Evolutionary conservation across 306 rosid genomes (phyloP), one percentile per base, ranked within the genome.

Genomic region (Fagus crenata): DNA sequence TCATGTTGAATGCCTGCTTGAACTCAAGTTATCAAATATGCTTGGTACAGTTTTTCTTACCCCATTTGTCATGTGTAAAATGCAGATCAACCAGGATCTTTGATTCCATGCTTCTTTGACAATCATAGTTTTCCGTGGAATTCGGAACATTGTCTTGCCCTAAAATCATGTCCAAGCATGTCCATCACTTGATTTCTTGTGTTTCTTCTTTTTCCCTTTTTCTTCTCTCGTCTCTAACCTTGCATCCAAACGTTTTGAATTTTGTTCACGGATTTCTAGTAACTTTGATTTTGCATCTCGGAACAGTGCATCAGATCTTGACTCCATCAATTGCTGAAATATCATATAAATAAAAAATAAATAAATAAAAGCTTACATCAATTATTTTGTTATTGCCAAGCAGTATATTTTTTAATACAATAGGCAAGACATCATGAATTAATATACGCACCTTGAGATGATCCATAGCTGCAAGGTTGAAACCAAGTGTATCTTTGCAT

Each of bases 391-490:
- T 37, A 71, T 18, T 9, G 18, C 41, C 36, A 81, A 43, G 84
- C 2, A 80, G 75, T n/a, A 7, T 60, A 49, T 41, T 65, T 22
- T 61, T 22, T 40, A 78, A 31, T 39, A 43, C 15, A 15, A 58
- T 32, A 41, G 67, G 42, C 22, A 60, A 72, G 60, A 72, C 32
- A 77, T 40, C 1, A 11, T 79, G 9, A 78, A 67, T 76, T 60
- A 3, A 40, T 67, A 74, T 54, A 72, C 84, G 74, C 72, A 93
- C 98, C 98, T 86, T 87, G 41, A 95, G 80, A 87, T 95, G 98
- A 83, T 92, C 96, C 93, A 95, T 92, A n/a, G 93, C 98, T 35
- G 98, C 98, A 74, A 95, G 91, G 78, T 92, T 92, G 89, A 88
- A 89, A 79, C 98, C 97, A 76, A 89, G 78, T 7, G 86, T 86